Percentiles rank a stretch among this genome's conserved stretches.
Conservation (phyloP, 2,329 filamentous ascomycete species). For the Aspergillus luchuensis region DNA sequence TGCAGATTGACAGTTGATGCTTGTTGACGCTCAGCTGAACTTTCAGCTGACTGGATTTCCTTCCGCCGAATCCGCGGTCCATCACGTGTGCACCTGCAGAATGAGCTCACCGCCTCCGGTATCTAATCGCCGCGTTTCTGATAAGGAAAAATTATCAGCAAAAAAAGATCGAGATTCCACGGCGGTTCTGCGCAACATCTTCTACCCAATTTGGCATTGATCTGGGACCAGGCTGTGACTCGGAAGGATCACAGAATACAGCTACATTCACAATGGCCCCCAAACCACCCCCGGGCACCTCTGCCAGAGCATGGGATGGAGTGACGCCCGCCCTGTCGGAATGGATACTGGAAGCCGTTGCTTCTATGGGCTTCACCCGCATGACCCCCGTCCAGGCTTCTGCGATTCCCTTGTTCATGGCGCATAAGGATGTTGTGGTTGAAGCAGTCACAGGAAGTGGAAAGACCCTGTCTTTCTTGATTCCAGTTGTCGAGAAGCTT, state of each 20-base stretch:
- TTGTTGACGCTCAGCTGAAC: slow-evolving; percentile 3
- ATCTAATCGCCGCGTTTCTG: slow-evolving; percentile 32
- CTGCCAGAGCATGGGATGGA: slow-evolving; percentile 65
- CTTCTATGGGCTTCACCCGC: slow-evolving; percentile 79
- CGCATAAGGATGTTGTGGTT: slow-evolving; percentile 89
- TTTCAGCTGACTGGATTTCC: slow-evolving; percentile 5
- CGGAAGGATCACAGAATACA: neutral
- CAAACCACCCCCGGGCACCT: slow-evolving; percentile 47
- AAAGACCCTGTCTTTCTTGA: slow-evolving; percentile 83
- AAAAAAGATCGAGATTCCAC: slow-evolving; percentile 1
- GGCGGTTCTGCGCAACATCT: neutral
- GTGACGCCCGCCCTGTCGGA: slow-evolving; percentile 70
- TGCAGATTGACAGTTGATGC: neutral
- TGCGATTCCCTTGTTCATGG: slow-evolving; percentile 82
- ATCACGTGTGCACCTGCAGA: slow-evolving; percentile 20
- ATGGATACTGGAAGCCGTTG: slow-evolving; percentile 85
- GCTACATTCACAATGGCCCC: slow-evolving; percentile 30
- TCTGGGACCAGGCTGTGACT: neutral
- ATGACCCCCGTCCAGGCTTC: slow-evolving; percentile 96
- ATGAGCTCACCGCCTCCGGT: slow-evolving; percentile 29
- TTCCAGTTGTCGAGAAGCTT: slow-evolving; percentile 80
- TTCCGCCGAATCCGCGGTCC: slow-evolving; percentile 18
- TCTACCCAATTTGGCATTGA: neutral
- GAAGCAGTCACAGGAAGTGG: slow-evolving; percentile 91
- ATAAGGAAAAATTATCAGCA: slow-evolving; percentile 13